Conservation (phyloP, 345 rosid genomes). For the Laguncularia racemosa region DNA sequence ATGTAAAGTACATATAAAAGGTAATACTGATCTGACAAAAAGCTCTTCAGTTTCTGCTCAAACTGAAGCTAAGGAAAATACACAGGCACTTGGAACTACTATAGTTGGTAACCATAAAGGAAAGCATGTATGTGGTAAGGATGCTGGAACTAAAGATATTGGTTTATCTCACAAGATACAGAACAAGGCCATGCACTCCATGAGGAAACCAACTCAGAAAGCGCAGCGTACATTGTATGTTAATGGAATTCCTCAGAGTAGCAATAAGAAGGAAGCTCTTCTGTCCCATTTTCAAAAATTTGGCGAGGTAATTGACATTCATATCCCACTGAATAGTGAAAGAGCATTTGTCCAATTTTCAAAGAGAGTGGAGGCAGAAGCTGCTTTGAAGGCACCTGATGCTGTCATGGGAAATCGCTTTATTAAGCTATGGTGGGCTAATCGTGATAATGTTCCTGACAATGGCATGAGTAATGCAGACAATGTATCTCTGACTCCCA, state of each 20-base stretch:
- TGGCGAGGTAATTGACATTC: conserved; percentile 7
- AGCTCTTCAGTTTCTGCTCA: conserved; percentile 36
- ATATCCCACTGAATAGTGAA: conserved; percentile 7
- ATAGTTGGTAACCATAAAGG: conserved; percentile 36
- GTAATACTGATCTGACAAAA: conserved; percentile 37
- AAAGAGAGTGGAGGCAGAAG: conserved; percentile 7
- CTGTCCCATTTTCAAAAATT: conserved; percentile 6
- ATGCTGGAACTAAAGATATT: conserved; percentile 23
- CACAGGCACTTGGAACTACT: conserved; percentile 26
- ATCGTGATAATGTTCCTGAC: conserved; percentile 10
- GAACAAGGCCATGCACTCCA: conserved; percentile 26
- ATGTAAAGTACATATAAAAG: conserved; percentile 42
- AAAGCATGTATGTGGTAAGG: conserved; percentile 36
- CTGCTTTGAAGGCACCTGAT: conserved; percentile 9
- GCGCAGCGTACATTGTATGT: not conserved
- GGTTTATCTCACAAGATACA: conserved; percentile 38
- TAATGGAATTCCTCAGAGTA: conserved; percentile 5
- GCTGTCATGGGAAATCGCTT: conserved; percentile 13
- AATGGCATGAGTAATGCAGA: conserved; percentile 1
- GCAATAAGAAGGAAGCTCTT: conserved; percentile 6
- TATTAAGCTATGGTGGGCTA: conserved; percentile 12
- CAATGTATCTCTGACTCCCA: not conserved
- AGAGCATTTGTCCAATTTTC: conserved; percentile 8
- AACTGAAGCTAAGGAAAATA: conserved; percentile 45
- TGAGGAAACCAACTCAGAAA: conserved; percentile 62